These are phyloP conservation scores for Candida neerlandica DNA, from an alignment of 1,139 yeast genomes.

Conservation along the genomic window DNA sequence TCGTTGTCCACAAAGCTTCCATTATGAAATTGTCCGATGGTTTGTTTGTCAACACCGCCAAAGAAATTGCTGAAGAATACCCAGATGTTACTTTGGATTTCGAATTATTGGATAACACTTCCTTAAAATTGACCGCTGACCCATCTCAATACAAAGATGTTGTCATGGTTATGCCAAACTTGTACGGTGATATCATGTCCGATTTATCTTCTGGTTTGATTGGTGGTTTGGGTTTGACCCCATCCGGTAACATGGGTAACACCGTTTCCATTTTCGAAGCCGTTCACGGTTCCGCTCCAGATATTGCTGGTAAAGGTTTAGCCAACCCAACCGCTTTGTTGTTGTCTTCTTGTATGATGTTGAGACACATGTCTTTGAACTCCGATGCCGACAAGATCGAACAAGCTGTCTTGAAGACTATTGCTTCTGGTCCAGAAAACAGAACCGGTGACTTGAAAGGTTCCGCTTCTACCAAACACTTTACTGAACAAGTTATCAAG, in stretches of 20 bases:
- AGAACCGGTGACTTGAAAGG: constrained; percentile 98
- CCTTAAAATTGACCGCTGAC: constrained; percentile 85
- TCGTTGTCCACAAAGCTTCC: constrained; percentile 97
- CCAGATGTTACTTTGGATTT: constrained; percentile 83
- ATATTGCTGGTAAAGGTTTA: constrained; percentile 95
- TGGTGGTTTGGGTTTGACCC: constrained; percentile 98
- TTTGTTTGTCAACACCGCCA: constrained; percentile 89
- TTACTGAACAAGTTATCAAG: constrained; percentile 69
- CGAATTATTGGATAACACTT: constrained; percentile 94
- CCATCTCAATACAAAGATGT: constrained; percentile 77
- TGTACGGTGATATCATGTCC: constrained; percentile 98
- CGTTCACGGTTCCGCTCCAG: constrained; percentile 99
- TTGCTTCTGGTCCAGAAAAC: constrained; percentile 89
- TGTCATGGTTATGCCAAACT: constrained; percentile 99
- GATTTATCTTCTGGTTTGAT: constrained; percentile 96
- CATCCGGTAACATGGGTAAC: constrained; percentile 99
- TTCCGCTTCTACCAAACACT: constrained; percentile 81
- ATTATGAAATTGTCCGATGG: constrained; percentile 99
- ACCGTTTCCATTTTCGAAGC: constrained; percentile 97
- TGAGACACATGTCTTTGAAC: constrained; percentile 93
- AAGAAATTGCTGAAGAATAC: constrained; percentile 86
- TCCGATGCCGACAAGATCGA: constrained; percentile 82
- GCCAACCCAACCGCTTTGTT: constrained; percentile 98
- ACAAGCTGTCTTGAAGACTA: constrained; percentile 85
- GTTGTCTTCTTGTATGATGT: constrained; percentile 97